Percentiles rank a stretch among this genome's conserved stretches.
phyloP scores from a whole-genome alignment of 768 basidiomycete species.

The Rhodotorula sphaerocarpa region DNA sequence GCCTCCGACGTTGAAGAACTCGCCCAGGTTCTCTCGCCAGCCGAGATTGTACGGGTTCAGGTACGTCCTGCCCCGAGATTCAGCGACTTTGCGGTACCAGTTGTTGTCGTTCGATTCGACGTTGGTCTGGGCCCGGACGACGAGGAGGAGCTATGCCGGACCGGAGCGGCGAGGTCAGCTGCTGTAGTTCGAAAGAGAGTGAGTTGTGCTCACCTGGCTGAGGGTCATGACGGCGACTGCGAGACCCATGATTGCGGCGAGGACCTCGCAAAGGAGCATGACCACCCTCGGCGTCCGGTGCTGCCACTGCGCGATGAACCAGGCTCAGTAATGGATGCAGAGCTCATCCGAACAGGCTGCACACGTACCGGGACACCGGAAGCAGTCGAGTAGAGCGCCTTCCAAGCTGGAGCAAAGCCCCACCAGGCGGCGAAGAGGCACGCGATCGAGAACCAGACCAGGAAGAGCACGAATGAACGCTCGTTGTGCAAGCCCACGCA shows the following conservation, averaged over 20 bases:
- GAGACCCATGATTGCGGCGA: constrained; percentile 64
- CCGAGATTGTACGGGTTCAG: constrained; percentile 89
- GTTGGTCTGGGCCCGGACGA: constrained; percentile 69
- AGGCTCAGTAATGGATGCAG: constrained; percentile 6
- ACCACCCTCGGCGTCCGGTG: constrained; percentile 59
- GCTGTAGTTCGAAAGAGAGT: not conserved
- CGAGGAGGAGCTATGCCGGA: constrained; percentile 49
- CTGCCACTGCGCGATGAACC: constrained; percentile 48
- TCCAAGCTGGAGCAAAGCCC: constrained; percentile 51
- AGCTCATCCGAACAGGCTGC: no score
- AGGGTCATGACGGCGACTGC: constrained; percentile 63
- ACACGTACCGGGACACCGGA: no score
- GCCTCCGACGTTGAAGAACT: constrained; percentile 73
- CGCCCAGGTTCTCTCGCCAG: constrained; percentile 58
- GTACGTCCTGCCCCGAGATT: constrained; percentile 67
- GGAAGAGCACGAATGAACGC: constrained; percentile 89
- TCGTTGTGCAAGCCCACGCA: constrained; percentile 95
- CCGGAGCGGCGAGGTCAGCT: constrained; percentile 34
- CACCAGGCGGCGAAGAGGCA: constrained; percentile 56
- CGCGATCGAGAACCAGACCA: constrained; percentile 75
- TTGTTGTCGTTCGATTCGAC: constrained; percentile 83
- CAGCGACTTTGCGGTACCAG: constrained; percentile 63
- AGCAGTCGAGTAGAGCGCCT: no score
- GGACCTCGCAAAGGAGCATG: constrained; percentile 68
- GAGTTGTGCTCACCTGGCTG: constrained; percentile 53